Base-by-base conservation (phyloP, 1,284 basidiomycete species). In the Mycosarcoma mackinlayi region DNA sequence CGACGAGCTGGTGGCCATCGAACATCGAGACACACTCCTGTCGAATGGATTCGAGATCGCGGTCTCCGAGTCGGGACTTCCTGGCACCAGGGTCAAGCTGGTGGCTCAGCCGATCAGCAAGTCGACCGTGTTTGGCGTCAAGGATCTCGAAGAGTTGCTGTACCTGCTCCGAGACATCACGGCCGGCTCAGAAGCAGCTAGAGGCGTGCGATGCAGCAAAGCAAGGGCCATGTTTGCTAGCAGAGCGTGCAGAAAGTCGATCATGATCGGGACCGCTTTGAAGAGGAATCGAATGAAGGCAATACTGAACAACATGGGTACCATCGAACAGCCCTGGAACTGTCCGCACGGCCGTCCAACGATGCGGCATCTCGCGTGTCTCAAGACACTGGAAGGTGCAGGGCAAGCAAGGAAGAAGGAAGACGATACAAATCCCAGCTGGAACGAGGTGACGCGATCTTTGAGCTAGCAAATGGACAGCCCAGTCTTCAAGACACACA, bases 331-430 rank as follows among this genome's bases (percentile, higher is more conserved):
- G 78, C 96, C 94, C 0, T 98, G 96, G 87, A 93, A 95, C 63
- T 98, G 94, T 80, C 94, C 95, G 3, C 94, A 97, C 80, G 94
- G 94, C 4, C 85, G 94, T 40, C 95, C 95, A 1, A 98, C 94
- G 7, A 96, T 97, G 93, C 89, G 94, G 1, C 80, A 81, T 46
- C 59, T 81, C 19, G 70, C 64, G 3, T 72, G 73, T 53, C 52
- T 77, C 27, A 52, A 61, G 37, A 55, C 53, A 40, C 34, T 61
- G 10, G 35, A 38, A 3, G 53, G 38, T n/a, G 34, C 14, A 16
- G 42, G 10, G 3, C 41, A 40, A 18, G 30, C 14, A 14, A 33
- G 27, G 16, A 35, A 16, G 4, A n/a, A 9, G 30, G 40, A 49
- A 10, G 31, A 19, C 6, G 58, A 61, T 14, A 31, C 10, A 3